Base-by-base conservation (phyloP, 2,329 filamentous ascomycete species). In the Monilinia polystroma region DNA sequence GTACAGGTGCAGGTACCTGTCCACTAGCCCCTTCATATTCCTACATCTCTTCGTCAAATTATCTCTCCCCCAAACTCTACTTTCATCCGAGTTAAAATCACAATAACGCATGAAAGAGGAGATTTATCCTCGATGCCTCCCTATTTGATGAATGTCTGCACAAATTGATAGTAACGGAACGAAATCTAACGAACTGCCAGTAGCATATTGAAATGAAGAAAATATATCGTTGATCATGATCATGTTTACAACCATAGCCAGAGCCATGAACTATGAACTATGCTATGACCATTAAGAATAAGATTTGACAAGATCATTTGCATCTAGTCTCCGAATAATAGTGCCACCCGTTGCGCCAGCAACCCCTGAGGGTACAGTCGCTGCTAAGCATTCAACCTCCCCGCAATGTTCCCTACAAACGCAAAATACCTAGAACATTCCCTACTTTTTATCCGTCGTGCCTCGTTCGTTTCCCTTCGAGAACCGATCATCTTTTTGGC, bases 341-440 rank as follows among this genome's bases (percentile, higher is more conserved):
- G n/a, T 51, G 47, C 47, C 20, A n/a, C 20, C 26, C 35, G 32
- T 35, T 26, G 55, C 55, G n/a, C 7, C 55, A 41, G 52, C 41
- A 51, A 59, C 18, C 45, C 63, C 55, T 65, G 55, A 20, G 26
- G 32, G n/a, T 64, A 52, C 41, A 64, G 56, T 23, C 55, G 14
- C 26, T 7, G 18, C 26, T 56, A 57, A 64, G 62, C 52, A 57
- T 57, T 57, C 35, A 29, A n/a, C 55, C 63, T 60, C 63, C 63
- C 63, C 63, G 63, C 63, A 66, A 60, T 66, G 35, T 60, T 32
- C 55, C 53, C 55, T 66, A 59, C 63, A 53, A 60, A 35, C 63
- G n/a, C 52, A 57, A 56, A 23, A 32, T 54, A 43, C 20, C 53
- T 26, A 26, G 26, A 35, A 57, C 8, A 14, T 51, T 41, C 26